phyloP scores from a whole-genome alignment of 148 eudicot genomes.

The Gaultheria prostrata region DNA sequence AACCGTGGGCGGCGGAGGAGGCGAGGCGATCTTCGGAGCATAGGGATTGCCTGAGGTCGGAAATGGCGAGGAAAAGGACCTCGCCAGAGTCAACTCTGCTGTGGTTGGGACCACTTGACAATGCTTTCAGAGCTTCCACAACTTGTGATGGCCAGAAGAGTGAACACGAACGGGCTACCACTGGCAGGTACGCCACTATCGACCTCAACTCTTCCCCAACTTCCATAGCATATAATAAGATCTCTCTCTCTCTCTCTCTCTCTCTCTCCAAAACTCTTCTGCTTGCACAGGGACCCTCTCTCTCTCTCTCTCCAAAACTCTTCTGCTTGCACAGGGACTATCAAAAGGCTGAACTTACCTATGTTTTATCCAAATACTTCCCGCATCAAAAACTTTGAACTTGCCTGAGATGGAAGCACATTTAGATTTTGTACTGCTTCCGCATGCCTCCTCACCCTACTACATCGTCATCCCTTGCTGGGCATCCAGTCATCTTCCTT shows the following conservation, averaged over 20 bases:
- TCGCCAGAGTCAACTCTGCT: slow-evolving; percentile 83
- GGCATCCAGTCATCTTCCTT: too few species aligned
- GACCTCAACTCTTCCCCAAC: slow-evolving; percentile 50
- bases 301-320: too few species aligned
- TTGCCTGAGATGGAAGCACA: too few species aligned
- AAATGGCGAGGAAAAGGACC: slow-evolving; percentile 63
- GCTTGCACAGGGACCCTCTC: neutral
- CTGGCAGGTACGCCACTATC: slow-evolving; percentile 58
- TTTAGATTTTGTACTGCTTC: too few species aligned
- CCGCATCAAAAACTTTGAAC: too few species aligned
- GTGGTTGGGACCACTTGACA: slow-evolving; percentile 60
- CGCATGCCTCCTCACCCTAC: too few species aligned
- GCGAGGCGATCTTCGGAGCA: slow-evolving; percentile 29
- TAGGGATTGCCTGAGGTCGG: slow-evolving; percentile 68
- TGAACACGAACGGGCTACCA: slow-evolving; percentile 42
- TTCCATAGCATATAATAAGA: too few species aligned
- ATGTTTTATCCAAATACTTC: too few species aligned
- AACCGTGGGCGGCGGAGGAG: slow-evolving; percentile 51
- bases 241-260: slow-evolving; percentile 17
- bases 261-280: neutral
- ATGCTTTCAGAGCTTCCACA: slow-evolving; percentile 59
- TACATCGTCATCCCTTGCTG: too few species aligned
- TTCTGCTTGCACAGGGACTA: too few species aligned
- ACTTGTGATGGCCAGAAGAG: slow-evolving; percentile 67
- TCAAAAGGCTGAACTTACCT: too few species aligned